Base-by-base conservation (phyloP, 768 basidiomycete genomes). In the Leucosporidium scottii region DNA sequence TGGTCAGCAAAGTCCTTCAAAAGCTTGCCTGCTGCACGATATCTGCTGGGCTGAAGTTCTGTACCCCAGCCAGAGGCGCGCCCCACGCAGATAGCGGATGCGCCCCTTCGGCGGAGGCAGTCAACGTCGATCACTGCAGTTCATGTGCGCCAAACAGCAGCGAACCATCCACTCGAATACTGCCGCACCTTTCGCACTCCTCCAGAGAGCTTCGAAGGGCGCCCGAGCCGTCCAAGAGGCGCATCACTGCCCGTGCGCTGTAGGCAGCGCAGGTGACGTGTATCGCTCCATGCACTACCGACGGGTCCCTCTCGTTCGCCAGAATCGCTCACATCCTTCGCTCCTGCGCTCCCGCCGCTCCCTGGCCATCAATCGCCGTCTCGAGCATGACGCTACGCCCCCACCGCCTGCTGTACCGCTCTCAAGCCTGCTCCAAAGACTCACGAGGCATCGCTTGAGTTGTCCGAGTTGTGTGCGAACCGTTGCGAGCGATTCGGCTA, bases 391-490 rank as follows among this genome's bases (percentile, higher is more conserved):
- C 39, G 39, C 39, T 44, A 44, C 39, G 39, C 39, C 39, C 39
- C 39, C 39, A 44, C 39, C 39, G 39, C 8, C 39, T 15, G 7
- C 39, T 44, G 39, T 44, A 44, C 8, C 39, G 39, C 39, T 12
- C 15, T 13, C 39, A 44, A 44, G 39, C 39, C 39, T 9, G 39
- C 13, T 8, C 18, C 20, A 25, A 21, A 27, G 15, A 72, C 73
- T 30, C 13, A 75, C 74, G 34, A 76, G 67, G 56, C 73, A 70
- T 51, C 73, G 47, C 25, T 53, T 51, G 54, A 76, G 65, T 27
- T 68, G 64, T 12, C 34, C 70, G 2, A 66, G 63, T 58, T 76
- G 74, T 4, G 63, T 62, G 25, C 69, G 66, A 15, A 76, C 74
- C 20, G 62, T 66, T 2, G 59, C 48, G 34, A 74, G 65, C 1